These are phyloP conservation scores for Ceratobasidium sp. DNA, from an alignment of 1,284 basidiomycete species.

Conservation along the genomic window DNA sequence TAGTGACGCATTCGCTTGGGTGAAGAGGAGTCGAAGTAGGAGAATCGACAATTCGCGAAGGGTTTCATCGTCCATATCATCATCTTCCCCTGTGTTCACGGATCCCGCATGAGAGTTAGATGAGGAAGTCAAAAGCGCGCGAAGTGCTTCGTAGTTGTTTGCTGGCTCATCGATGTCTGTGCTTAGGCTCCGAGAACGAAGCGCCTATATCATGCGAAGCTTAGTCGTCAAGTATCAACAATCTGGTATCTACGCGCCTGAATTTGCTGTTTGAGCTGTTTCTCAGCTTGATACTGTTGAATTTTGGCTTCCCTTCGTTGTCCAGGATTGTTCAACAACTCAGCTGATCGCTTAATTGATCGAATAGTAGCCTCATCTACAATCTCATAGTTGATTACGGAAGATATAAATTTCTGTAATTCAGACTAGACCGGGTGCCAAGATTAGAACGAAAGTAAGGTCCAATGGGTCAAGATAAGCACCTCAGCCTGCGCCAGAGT, in stretches of 20 bases:
- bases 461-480: slow-evolving; percentile 53
- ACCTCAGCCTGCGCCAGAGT: slow-evolving; percentile 75
- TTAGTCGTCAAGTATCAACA: not conserved
- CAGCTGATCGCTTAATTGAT: slow-evolving; percentile 58
- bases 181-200: slow-evolving; percentile 62
- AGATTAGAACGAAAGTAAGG: slow-evolving; percentile 36
- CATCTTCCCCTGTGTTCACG: slow-evolving; percentile 61
- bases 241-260: slow-evolving; percentile 65
- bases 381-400: slow-evolving; percentile 78
- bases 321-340: slow-evolving; percentile 72
- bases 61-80: slow-evolving; percentile 73
- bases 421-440: slow-evolving; percentile 64
- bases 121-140: slow-evolving; percentile 27
- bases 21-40: slow-evolving; percentile 80
- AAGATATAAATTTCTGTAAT: slow-evolving; percentile 68
- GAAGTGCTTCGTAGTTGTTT: slow-evolving; percentile 42
- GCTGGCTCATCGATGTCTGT: slow-evolving; percentile 53
- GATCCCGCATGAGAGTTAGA: slow-evolving; percentile 18
- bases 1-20: slow-evolving; percentile 69
- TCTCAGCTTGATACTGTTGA: slow-evolving; percentile 87
- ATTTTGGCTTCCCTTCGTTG: slow-evolving; percentile 88
- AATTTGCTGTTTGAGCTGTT: slow-evolving; percentile 78
- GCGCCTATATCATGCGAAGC: slow-evolving; percentile 59
- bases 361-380: slow-evolving; percentile 56
- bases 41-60: slow-evolving; percentile 77